Evolutionary conservation across 208 protist species (phyloP), one percentile per base, ranked within the genome.

Genomic region (Crithidia mellificae): DNA sequence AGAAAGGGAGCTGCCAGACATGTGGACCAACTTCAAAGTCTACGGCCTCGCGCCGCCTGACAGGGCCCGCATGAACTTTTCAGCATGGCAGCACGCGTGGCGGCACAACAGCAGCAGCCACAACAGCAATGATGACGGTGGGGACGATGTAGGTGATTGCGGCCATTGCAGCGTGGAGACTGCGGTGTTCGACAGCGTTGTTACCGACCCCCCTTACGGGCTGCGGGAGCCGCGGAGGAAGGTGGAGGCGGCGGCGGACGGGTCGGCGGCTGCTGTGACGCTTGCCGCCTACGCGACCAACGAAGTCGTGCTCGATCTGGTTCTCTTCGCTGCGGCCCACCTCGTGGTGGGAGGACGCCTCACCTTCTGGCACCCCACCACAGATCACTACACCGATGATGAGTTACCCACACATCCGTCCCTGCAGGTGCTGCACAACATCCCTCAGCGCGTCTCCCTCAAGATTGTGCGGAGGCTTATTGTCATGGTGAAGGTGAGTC

Each of bases 291-390:
- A 89, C 65, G 39, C 78, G 27, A 87, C 80, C 51, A 73, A 68
- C 22, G 90, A 96, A 14, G 79, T 98, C 22, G 70, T 95, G 58
- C 58, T 88, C 1, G 97, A 98, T 71, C 71, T 98, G 7, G 77
- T 98, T 29, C 68, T 94, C 34, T 97, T 98, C 63, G 96, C 96
- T 7, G 95, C 97, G 0, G 80, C 83, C 47, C 68, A 82, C 30
- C 79, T 98, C 2, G 80, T 87, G 14, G 53, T 98, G 19, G 91
- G 92, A 20, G 96, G 97, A 17, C 75, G 83, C 41, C 81, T 98
- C 9, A 82, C 92, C 50, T 98, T 96, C 72, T 98, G 96, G 96
- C 91, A 98, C 74, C 93, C 97, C 30, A 98, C 96, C 15, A 98
- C 95, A 11, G 72, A 84, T 56, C 66, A 75, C 39, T 98, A 96